These are phyloP conservation scores for Candolleomyces efflorescens DNA, from an alignment of 768 basidiomycete genomes.

Conservation along the genomic window DNA sequence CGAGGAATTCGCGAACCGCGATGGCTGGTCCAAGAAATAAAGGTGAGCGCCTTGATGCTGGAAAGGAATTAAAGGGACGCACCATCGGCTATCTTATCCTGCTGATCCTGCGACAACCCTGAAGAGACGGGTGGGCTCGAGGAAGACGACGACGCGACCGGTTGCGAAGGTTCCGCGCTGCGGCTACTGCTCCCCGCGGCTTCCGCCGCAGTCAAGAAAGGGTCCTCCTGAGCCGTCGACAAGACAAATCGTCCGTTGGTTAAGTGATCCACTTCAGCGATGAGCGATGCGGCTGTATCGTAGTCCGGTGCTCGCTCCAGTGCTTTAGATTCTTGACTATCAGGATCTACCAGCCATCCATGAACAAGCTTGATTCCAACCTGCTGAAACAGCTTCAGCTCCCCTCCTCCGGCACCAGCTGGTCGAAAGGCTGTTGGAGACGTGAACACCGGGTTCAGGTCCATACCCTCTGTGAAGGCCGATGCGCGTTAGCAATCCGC, in stretches of 20 bases:
- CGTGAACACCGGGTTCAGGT: constrained; percentile 83
- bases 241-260: constrained; percentile 58
- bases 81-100: constrained; percentile 70
- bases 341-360: constrained; percentile 83
- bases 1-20: constrained; percentile 62
- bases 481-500: not conserved
- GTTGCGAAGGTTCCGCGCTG: not conserved
- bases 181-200: too few species aligned
- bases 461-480: constrained; percentile 68
- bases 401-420: constrained; percentile 52
- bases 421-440: constrained; percentile 66
- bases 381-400: constrained; percentile 81
- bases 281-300: constrained; percentile 66
- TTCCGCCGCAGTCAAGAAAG: not conserved
- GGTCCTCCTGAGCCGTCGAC: constrained; percentile 9
- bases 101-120: constrained; percentile 49
- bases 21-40: constrained; percentile 45
- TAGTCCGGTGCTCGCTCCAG: constrained; percentile 59
- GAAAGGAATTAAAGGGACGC: constrained; percentile 14
- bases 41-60: not conserved
- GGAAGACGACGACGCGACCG: not conserved
- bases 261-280: constrained; percentile 78
- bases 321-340: constrained; percentile 51
- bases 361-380: constrained; percentile 80
- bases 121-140: constrained; percentile 7